Conservation (phyloP, 805 yeast genomes). For the Lipomyces starkeyi region DNA sequence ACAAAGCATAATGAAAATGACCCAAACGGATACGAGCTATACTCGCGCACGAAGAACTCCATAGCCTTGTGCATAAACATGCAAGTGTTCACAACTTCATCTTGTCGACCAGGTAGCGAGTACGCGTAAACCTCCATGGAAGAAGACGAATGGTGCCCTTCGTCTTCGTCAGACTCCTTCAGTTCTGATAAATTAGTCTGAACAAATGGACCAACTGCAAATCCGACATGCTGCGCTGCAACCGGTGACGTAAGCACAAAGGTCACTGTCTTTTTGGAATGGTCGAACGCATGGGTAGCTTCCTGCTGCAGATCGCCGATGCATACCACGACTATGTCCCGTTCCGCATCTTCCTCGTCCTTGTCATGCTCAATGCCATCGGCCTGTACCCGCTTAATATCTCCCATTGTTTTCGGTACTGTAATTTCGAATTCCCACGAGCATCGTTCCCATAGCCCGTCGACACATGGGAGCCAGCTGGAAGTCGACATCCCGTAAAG, state of each 20-base stretch:
- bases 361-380: conserved; percentile 21
- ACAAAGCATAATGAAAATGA: conserved; percentile 81
- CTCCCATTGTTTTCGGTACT: conserved; percentile 78
- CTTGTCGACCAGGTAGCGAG: conserved; percentile 63
- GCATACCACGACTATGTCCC: conserved; percentile 51
- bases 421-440: conserved; percentile 93
- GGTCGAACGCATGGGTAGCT: conserved; percentile 73
- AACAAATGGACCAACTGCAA: conserved; percentile 90
- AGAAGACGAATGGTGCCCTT: conserved; percentile 42
- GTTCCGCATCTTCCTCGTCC: conserved; percentile 49
- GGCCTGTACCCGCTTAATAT: conserved; percentile 57
- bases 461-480: conserved; percentile 98
- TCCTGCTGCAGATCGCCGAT: conserved; percentile 56
- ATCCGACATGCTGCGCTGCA: conserved; percentile 92
- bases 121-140: conserved; percentile 58
- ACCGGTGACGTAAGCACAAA: conserved; percentile 82
- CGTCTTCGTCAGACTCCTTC: conserved; percentile 45
- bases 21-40: conserved; percentile 90
- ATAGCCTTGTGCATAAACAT: conserved; percentile 77
- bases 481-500: conserved; percentile 82
- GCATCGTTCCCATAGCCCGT: conserved; percentile 81
- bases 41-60: conserved; percentile 83
- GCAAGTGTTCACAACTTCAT: conserved; percentile 71
- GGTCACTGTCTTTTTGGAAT: conserved; percentile 72
- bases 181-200: conserved; percentile 60